Evolutionary conservation across 2,329 filamentous ascomycete species (phyloP), one percentile per base, ranked within the genome.

Genomic region (Talaromyces albobiverticillius): DNA sequence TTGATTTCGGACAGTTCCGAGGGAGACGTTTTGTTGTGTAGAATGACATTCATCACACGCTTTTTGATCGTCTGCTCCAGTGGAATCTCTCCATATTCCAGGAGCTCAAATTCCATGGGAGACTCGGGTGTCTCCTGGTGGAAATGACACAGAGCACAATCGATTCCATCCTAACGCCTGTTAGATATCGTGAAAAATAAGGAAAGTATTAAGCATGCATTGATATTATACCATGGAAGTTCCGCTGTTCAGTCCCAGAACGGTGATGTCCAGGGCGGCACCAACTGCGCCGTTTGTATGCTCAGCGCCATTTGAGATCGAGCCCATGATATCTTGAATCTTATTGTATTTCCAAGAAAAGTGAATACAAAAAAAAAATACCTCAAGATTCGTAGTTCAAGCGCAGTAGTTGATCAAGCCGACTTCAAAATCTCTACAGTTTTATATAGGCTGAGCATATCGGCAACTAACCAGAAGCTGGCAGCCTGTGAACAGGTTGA

Each of bases 61-160:
- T 78, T 79, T 67, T 83, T 84, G 66, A 84, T 78, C 6, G 64
- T 70, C 25, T 71, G 74, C 25, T 80, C 76, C 14, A 85, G 68
- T 0, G 79, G 76, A n/a, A 82, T 72, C 59, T 84, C 81, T 46
- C 76, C 79, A 63, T 83, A 82, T 67, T 66, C 66, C n/a, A 83
- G 70, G 4, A 85, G 70, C 60, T 81, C 75, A 58, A 85, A 80
- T 59, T 80, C 76, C 75, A 85, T 78, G 2, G 79, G 74, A 4
- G 72, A 70, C 6, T 76, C 70, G 1, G 81, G 81, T 6, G 74
- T 72, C 16, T 75, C 73, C 62, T 85, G 82, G 45, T 70, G 70
- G 64, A 84, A 85, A 49, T 70, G 79, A 60, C 82, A 83, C 8
- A 84, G 71, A 2, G 79, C 81, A 59, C 80, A 83, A 63, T 84